A percentile compares a stretch with the other conserved stretches of the same genome.
phyloP scores from a whole-genome alignment of 23 red algal genomes.

The Gracilaria caudata region DNA sequence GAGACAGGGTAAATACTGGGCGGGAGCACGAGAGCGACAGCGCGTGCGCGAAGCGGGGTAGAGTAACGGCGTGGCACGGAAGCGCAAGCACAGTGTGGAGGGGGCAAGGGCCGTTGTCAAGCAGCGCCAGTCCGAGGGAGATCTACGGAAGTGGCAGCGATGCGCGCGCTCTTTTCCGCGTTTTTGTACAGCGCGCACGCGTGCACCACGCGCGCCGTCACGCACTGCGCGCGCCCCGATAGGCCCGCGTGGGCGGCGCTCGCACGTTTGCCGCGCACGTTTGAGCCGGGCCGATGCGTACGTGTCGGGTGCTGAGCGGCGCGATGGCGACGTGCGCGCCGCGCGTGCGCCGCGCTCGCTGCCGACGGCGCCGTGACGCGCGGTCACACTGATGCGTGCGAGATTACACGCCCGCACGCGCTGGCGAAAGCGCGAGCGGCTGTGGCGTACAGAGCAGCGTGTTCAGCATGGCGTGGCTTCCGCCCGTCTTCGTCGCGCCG shows the following conservation, averaged over 20 bases:
- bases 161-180: neutral
- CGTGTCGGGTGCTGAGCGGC: neutral
- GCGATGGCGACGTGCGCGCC: neutral
- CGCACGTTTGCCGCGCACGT: neutral
- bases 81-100: neutral
- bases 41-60: neutral
- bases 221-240: neutral
- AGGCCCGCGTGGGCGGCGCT: neutral
- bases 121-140: neutral
- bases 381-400: neutral
- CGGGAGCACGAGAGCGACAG: neutral
- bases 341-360: neutral
- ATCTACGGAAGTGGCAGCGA: neutral
- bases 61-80: conserved; percentile 13
- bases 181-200: neutral
- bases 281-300: neutral
- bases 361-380: neutral
- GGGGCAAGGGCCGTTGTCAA: neutral
- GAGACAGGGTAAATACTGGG: neutral
- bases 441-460: neutral
- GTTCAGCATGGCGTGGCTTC: neutral
- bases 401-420: neutral
- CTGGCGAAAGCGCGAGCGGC: no score
- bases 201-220: neutral
- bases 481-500: neutral